Conservation (phyloP, 2,329 filamentous ascomycete genomes). For the Diaporthe velutina region DNA sequence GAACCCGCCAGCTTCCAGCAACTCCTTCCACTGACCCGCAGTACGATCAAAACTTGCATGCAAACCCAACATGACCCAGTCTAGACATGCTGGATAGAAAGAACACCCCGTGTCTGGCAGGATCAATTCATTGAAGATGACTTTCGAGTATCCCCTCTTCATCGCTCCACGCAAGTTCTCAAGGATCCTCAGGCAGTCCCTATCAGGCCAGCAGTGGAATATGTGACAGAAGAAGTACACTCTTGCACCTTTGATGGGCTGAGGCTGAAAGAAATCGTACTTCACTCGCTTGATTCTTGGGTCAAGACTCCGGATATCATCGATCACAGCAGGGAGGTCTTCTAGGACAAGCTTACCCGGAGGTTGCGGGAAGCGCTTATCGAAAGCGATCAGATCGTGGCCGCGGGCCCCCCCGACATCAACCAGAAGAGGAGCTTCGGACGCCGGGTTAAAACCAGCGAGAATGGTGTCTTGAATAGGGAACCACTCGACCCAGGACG, state of each 20-base stretch:
- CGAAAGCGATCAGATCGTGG: slow-evolving; percentile 4
- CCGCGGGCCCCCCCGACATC: not conserved
- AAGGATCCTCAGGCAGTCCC: not conserved
- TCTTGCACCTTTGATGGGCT: not conserved
- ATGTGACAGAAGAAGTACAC: slow-evolving; percentile 6
- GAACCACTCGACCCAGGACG: not conserved
- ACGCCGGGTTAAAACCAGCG: not conserved
- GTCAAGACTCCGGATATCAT: slow-evolving; percentile 6
- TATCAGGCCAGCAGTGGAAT: slow-evolving; percentile 13
- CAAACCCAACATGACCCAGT: slow-evolving; percentile 14
- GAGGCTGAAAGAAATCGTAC: not conserved
- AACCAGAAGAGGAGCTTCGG: not conserved
- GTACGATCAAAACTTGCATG: not conserved
- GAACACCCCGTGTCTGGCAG: not conserved
- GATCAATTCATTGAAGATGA: not conserved
- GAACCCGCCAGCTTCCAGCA: slow-evolving; percentile 4
- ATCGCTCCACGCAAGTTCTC: not conserved
- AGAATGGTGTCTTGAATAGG: not conserved
- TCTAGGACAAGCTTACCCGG: slow-evolving; percentile 1
- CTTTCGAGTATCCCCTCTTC: not conserved
- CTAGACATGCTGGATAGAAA: not conserved
- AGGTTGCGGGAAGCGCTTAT: not conserved
- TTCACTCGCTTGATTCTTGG: not conserved
- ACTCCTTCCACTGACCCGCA: not conserved
- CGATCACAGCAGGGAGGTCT: not conserved